Evolutionary conservation across 23 red algal species (phyloP), one percentile per base, ranked within the genome.

Genomic region (Agarophyton chilense): DNA sequence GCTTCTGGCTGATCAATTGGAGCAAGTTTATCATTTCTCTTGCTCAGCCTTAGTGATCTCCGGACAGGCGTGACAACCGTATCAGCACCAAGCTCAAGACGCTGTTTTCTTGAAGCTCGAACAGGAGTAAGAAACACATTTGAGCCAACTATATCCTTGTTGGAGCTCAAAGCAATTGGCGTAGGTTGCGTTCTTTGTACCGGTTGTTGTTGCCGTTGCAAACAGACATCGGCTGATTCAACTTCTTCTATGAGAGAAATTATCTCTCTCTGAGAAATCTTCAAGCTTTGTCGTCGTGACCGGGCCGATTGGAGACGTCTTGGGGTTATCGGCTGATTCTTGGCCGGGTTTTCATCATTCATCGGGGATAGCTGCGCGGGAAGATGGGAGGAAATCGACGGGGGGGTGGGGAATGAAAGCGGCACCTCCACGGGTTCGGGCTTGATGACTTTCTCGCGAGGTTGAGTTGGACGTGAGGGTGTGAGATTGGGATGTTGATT

Each of bases 21-120:
- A 47, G 43, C 68, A 43, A 74, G 68, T 3, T 74, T 43, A 2
- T 72, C 61, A 19, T 32, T 10, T 10, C 44, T 72, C 13, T 35
- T 60, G 57, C 29, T 73, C 1, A 87, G 51, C 41, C 82, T 72
- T n/a, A 87, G 82, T 44, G 82, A 87, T 38, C 82, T 49, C 18
- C 82, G 43, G 17, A 87, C 82, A 4, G 82, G 82, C 0, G 82
- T 87, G 45, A 87, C 67, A 49, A 87, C 45, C 19, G 82, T 87
- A 54, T 75, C 82, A 17, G 82, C 67, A 41, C 67, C 82, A 41
- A 73, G 52, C 29, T 43, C 16, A 75, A 38, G 44, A 31, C 82
- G 61, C 26, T 72, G 62, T 50, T 87, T 71, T 43, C 82, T 51
- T 4, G 82, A 72, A 11, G 82, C 52, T 26, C 82, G 61, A 22